Percentiles rank a stretch among this genome's conserved stretches.
Evolutionary conservation across 2,329 filamentous ascomycete species (phyloP).

Genomic region (Ampelomyces quisqualis): DNA sequence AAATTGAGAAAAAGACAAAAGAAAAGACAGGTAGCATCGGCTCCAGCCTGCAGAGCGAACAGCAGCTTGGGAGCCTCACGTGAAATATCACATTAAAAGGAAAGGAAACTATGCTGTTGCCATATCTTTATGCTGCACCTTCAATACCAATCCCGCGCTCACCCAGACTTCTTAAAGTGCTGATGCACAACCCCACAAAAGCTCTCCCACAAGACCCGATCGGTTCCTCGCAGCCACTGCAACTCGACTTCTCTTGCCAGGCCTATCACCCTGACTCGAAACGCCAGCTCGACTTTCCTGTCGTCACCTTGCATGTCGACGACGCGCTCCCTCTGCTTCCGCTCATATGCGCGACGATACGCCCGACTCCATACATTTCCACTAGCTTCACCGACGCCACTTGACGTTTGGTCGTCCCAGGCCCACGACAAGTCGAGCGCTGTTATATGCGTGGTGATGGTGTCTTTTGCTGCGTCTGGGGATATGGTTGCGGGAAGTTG

Average conservation of each 20-base stretch:
- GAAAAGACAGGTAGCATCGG: too few relatives aligned
- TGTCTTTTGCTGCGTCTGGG: constrained; percentile 31
- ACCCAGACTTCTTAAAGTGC: constrained; percentile 19
- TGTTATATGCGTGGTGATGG: constrained; percentile 53
- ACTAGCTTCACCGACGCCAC: constrained; percentile 64
- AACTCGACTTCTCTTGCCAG: constrained; percentile 47
- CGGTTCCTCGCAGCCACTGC: constrained; percentile 74
- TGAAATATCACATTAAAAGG: too few relatives aligned
- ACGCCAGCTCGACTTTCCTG: constrained; percentile 40
- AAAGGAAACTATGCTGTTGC: too few relatives aligned
- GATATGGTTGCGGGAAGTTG: constrained; percentile 36
- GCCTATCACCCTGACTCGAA: constrained; percentile 43
- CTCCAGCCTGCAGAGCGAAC: too few relatives aligned
- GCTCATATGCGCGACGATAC: constrained; percentile 63
- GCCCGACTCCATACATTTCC: constrained; percentile 77
- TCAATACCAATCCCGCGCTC: background rate
- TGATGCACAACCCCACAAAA: constrained; percentile 67
- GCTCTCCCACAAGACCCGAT: constrained; percentile 77
- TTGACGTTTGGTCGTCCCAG: constrained; percentile 57
- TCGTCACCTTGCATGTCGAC: constrained; percentile 28
- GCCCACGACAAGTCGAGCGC: constrained; percentile 64
- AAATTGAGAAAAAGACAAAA: too few relatives aligned
- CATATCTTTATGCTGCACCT: too few relatives aligned
- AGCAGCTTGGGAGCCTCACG: too few relatives aligned
- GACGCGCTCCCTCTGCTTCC: constrained; percentile 21